These are phyloP conservation scores for Aspergillus pseudoterreus DNA, from an alignment of 2,329 filamentous ascomycete genomes.

Conservation along the genomic window DNA sequence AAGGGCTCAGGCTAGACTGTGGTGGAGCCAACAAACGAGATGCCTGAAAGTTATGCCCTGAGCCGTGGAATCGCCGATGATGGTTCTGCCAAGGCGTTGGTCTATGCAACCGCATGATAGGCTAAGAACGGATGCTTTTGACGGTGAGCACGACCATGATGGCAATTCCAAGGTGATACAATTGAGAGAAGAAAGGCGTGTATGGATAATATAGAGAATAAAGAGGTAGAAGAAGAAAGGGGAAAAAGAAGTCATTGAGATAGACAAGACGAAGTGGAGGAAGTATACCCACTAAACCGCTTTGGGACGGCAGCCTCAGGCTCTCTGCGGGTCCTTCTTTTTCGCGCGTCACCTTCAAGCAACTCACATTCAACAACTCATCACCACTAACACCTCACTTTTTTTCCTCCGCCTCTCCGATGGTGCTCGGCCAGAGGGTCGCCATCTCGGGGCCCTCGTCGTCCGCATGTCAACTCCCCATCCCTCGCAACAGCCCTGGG, in stretches of 20 bases:
- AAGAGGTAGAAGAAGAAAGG: not conserved
- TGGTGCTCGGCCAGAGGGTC: constrained; percentile 8
- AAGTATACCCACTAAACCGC: not conserved
- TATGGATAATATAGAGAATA: not conserved
- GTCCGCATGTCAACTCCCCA: constrained; percentile 4
- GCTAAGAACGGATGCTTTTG: not conserved
- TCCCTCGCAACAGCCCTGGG: constrained; percentile 5
- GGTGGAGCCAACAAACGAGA: not conserved
- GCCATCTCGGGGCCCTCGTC: constrained; percentile 10
- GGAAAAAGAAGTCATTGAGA: not conserved
- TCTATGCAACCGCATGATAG: not conserved
- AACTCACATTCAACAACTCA: not conserved
- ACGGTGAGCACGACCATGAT: not conserved
- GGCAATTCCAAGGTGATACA: not conserved
- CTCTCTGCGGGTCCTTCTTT: not conserved
- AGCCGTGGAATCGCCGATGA: not conserved
- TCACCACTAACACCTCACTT: not conserved
- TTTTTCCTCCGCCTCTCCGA: constrained; percentile 6
- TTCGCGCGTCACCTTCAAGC: not conserved
- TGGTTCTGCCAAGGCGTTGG: not conserved
- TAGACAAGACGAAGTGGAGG: not conserved
- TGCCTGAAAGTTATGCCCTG: not conserved
- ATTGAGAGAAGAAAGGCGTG: not conserved
- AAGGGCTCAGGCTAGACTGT: not conserved
- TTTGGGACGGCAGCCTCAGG: not conserved